Base-by-base conservation (phyloP, 2,329 filamentous ascomycete genomes). In the Ceratocystis variospora region DNA sequence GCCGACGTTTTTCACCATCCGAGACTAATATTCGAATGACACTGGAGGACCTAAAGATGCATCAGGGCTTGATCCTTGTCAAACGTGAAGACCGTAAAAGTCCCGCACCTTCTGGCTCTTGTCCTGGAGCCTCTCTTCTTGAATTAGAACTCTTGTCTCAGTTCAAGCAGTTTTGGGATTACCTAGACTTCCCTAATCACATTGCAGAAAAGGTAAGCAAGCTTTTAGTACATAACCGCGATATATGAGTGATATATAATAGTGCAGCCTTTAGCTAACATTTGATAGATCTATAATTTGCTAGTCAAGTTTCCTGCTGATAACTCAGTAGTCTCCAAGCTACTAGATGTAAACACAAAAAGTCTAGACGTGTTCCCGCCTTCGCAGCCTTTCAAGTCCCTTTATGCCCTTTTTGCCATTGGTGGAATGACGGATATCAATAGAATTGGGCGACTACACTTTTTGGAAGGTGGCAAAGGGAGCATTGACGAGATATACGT, bases 161-260 rank as follows among this genome's bases (percentile, higher is more conserved):
- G 74, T 96, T 96, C 71, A 82, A 89, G 65, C 86, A 93, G 68
- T 77, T 99, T 28, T 96, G 94, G 80, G 82, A 84, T 55, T 88
- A 93, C 71, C 79, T 97, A 65, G 84, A 85, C 69, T 82, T 92
- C 76, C 83, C 89, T 57, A 86, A 92, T 67, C 79, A 77, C 62
- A 77, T 90, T 53, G 85, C 88, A 5, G 79, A 82, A 72, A 85
- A 89, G 78, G 86, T 87, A 78, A 70, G 75, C 3, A 4, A 15
- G 37, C 37, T 3, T 41, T 68, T 22, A 19, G 2, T 3, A 48
- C 1, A 17, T 8, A 10, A 66, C 65, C 73, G 73, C 48, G 73
- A 64, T 50, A 46, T 15, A 55, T 6, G 25, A 7, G 12, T n/a
- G 5, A 59, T 33, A 15, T 19, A 15, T 37, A n/a, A 5, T 5